These are phyloP conservation scores for Lasiodiplodia sp. DNA, from an alignment of 2,329 filamentous ascomycete species.

Conservation along the genomic window DNA sequence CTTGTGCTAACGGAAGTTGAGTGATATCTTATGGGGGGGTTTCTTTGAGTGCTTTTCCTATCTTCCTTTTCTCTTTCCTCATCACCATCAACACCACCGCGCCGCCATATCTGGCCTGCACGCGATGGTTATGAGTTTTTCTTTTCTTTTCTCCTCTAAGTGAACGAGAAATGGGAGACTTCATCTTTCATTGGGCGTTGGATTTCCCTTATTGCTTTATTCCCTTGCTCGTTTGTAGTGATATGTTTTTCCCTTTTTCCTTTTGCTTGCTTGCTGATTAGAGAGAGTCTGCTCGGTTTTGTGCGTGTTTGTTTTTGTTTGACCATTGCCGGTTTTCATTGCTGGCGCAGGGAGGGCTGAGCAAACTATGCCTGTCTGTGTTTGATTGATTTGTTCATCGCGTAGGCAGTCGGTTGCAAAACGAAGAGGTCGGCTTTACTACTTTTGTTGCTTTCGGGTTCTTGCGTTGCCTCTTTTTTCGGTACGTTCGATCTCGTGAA, in stretches of 20 bases:
- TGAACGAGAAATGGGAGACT: constrained; percentile 9
- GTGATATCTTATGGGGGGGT: background rate
- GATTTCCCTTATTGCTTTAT: background rate
- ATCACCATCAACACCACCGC: background rate
- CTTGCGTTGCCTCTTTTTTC: background rate
- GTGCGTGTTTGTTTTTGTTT: background rate
- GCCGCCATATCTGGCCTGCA: background rate
- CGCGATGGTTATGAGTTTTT: background rate
- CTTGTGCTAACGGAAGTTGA: background rate
- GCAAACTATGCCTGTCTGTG: background rate
- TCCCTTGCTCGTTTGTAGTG: constrained; percentile 5
- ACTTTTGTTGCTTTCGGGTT: background rate
- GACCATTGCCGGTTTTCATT: background rate
- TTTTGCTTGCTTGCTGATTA: background rate
- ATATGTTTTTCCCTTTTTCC: background rate
- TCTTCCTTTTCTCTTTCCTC: background rate
- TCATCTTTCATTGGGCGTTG: constrained; percentile 17
- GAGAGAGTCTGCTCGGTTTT: background rate
- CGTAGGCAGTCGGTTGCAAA: background rate
- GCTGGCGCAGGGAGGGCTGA: background rate
- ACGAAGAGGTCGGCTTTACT: background rate
- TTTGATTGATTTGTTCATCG: background rate
- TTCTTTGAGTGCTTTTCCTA: background rate
- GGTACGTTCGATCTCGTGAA: background rate
- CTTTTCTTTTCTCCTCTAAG: background rate